Conservation (phyloP, 805 yeast genomes). For the Clavispora phyllophila region DNA sequence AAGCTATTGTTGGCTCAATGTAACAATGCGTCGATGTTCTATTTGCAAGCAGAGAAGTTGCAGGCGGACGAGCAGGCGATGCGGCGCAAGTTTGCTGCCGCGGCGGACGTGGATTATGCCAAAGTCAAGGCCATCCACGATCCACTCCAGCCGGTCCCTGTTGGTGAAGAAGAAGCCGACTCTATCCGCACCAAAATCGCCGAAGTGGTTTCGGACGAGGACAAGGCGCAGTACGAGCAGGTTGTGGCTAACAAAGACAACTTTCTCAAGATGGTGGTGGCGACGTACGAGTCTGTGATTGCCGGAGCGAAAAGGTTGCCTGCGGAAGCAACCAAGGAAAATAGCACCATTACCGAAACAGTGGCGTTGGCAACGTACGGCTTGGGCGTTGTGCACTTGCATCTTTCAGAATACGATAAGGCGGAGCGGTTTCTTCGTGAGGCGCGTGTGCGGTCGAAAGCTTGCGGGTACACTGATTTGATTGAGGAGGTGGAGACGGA, state of each 20-base stretch:
- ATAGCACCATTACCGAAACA: slow-evolving; percentile 47
- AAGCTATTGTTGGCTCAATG: slow-evolving; percentile 62
- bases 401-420: slow-evolving; percentile 47
- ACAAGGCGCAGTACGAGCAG: slow-evolving; percentile 21
- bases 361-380: slow-evolving; percentile 82
- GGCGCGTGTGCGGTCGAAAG: slow-evolving; percentile 65
- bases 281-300: slow-evolving; percentile 33
- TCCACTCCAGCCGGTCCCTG: slow-evolving; percentile 11
- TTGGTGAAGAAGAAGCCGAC: slow-evolving; percentile 9
- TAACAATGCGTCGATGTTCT: slow-evolving; percentile 64
- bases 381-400: slow-evolving; percentile 72
- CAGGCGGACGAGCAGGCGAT: slow-evolving; percentile 43
- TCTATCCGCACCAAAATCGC: slow-evolving; percentile 8
- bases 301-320: slow-evolving; percentile 29
- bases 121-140: slow-evolving; percentile 13
- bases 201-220: slow-evolving; percentile 18
- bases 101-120: slow-evolving; percentile 22
- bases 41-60: slow-evolving; percentile 59
- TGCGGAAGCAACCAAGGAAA: slow-evolving; percentile 16
- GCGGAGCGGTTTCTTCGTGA: slow-evolving; percentile 64
- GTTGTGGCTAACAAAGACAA: slow-evolving; percentile 16
- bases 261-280: slow-evolving; percentile 26
- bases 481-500: slow-evolving; percentile 64
- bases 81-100: slow-evolving; percentile 19
- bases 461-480: slow-evolving; percentile 59